These are phyloP conservation scores for Scorias spongiosa DNA, from an alignment of 2,329 filamentous ascomycete species.

Conservation along the genomic window DNA sequence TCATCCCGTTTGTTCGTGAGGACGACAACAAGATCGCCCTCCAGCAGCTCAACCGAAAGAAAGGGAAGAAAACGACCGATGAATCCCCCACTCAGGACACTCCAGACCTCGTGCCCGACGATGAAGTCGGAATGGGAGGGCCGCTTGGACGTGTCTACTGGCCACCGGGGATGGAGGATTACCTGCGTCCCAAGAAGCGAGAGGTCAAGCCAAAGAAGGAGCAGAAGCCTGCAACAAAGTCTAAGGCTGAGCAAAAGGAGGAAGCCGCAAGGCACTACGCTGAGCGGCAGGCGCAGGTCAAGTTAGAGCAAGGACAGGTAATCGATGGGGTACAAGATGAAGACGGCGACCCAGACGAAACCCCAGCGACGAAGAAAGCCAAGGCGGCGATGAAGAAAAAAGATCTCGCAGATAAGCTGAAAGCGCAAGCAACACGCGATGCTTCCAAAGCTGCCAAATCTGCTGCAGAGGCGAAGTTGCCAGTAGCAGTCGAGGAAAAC, in stretches of 20 bases:
- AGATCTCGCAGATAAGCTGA: conserved; percentile 9
- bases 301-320: conserved; percentile 2
- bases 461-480: conserved; percentile 13
- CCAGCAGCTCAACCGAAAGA: conserved; percentile 25
- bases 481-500: conserved; percentile 8
- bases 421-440: conserved; percentile 5
- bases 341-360: conserved; percentile 19
- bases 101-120: conserved; percentile 37
- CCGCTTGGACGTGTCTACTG: conserved; percentile 72
- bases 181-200: conserved; percentile 68
- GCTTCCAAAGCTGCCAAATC: conserved; percentile 16
- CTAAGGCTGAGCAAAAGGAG: conserved; percentile 19
- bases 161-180: conserved; percentile 80
- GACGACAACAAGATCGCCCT: conserved; percentile 52
- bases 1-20: conserved; percentile 59
- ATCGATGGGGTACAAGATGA: conserved; percentile 10
- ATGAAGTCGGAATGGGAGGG: conserved; percentile 77
- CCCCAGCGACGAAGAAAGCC: conserved; percentile 25
- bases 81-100: conserved; percentile 10
- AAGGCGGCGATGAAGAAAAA: conserved; percentile 20
- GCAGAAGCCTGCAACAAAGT: conserved; percentile 15
- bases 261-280: conserved; percentile 14
- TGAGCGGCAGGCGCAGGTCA: conserved; percentile 11
- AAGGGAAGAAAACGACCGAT: conserved; percentile 20
- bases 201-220: conserved; percentile 42